Evolutionary conservation across 768 basidiomycete species (phyloP), one percentile per base, ranked within the genome.

Genomic region (Gautieria morchelliformis): DNA sequence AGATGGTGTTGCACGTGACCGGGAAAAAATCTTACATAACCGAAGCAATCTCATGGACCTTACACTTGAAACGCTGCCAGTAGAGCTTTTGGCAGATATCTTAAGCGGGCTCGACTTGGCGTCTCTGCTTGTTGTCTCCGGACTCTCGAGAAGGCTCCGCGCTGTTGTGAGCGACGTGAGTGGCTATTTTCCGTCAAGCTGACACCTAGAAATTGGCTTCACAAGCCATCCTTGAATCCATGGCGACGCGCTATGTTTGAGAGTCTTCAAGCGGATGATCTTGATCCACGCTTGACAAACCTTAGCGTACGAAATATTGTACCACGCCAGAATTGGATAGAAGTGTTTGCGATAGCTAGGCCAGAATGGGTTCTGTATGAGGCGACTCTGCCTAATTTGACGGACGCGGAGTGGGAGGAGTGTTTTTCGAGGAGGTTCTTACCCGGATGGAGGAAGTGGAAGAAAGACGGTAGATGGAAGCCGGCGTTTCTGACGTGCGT

Each of bases 291-390:
- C 27, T 67, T 90, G 52, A 76, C 71, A 59, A 78, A 83, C 60
- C 75, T 91, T 24, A 80, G 84, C 62, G 77, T 85, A 33, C 80
- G 80, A 33, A 70, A 71, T 35, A 80, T 71, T 37, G 83, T 90
- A 1, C 88, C 89, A 4, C 75, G 84, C 47, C 82, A 85, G 54
- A 91, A 90, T 64, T 91, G 86, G 84, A 76, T 91, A 51, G 85
- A 88, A 56, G 82, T 90, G 35, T 66, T 89, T 51, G 76, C 78
- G n/a, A 68, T 81, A 15, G 89, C 84, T 12, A 69, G 71, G 30
- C 75, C 87, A 0, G 65, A 73, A 5, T 88, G 83, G 67, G 73
- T 91, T 40, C 71, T 90, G 8, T 85, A 81, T 63, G 79, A 87
- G 45, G 73, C 81, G 24, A 83, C 85, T 8, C 68, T 87, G 33